Evolutionary conservation across 768 basidiomycete species (phyloP).

Genomic region (Boletus patriciae): DNA sequence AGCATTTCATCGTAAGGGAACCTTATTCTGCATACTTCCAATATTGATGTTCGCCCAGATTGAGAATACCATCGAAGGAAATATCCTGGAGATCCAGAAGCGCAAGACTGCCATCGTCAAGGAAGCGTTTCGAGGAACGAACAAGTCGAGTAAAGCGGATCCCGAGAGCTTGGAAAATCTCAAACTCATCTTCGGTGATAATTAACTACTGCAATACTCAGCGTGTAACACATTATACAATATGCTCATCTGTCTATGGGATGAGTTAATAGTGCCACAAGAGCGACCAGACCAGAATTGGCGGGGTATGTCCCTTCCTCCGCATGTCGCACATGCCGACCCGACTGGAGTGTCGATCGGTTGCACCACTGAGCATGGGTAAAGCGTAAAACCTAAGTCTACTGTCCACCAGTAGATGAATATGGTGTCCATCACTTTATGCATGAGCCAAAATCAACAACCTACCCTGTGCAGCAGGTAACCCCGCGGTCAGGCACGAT

Average conservation of each 20-base stretch:
- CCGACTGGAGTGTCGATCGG: slow-evolving; percentile 40
- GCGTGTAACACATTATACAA: too few relatives aligned
- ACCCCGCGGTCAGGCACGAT: too few relatives aligned
- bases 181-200: slow-evolving; percentile 39
- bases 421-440: too few relatives aligned
- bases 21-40: not conserved
- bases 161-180: slow-evolving; percentile 79
- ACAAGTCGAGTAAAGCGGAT: slow-evolving; percentile 46
- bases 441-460: too few relatives aligned
- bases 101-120: slow-evolving; percentile 85
- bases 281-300: slow-evolving; percentile 73
- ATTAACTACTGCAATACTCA: slow-evolving; percentile 37
- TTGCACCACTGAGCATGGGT: slow-evolving; percentile 51
- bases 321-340: slow-evolving; percentile 69
- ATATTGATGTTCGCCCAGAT: slow-evolving; percentile 43
- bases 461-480: too few relatives aligned
- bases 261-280: slow-evolving; percentile 62
- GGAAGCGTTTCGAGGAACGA: slow-evolving; percentile 71
- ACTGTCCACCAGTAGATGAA: too few relatives aligned
- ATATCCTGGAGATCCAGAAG: slow-evolving; percentile 80
- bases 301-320: slow-evolving; percentile 58
- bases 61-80: slow-evolving; percentile 72
- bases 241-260: not conserved
- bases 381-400: too few relatives aligned
- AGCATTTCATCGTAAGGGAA: slow-evolving; percentile 71